phyloP scores from a whole-genome alignment of 2,329 filamentous ascomycete genomes.

The Arachnomyces sp. region DNA sequence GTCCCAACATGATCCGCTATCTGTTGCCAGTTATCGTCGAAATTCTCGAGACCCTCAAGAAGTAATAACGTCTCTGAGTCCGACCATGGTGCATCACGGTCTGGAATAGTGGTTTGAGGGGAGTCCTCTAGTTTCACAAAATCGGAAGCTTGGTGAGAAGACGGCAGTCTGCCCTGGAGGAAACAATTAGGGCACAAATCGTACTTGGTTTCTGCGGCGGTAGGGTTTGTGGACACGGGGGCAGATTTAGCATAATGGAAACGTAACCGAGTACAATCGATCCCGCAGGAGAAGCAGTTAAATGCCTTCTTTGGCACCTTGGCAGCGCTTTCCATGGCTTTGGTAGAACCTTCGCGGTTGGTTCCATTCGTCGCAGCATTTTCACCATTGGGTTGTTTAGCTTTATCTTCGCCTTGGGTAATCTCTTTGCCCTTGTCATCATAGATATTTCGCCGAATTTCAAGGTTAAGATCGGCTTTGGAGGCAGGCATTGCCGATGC shows the following conservation, averaged over 20 bases:
- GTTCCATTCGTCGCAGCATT: slow-evolving; percentile 57
- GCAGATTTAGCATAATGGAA: slow-evolving; percentile 63
- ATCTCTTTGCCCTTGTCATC: slow-evolving; percentile 85
- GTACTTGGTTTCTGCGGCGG: slow-evolving; percentile 58
- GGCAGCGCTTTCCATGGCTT: slow-evolving; percentile 52
- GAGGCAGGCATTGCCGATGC: slow-evolving; percentile 57
- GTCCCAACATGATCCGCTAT: slow-evolving; percentile 90
- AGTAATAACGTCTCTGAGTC: slow-evolving; percentile 84
- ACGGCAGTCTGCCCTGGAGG: slow-evolving; percentile 73
- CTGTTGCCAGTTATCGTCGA: slow-evolving; percentile 91
- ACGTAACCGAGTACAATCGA: slow-evolving; percentile 71
- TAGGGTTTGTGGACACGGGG: slow-evolving; percentile 50
- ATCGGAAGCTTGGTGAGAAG: slow-evolving; percentile 68
- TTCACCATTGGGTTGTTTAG: slow-evolving; percentile 64
- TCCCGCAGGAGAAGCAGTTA: slow-evolving; percentile 84
- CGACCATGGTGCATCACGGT: slow-evolving; percentile 82
- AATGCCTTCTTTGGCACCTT: slow-evolving; percentile 60
- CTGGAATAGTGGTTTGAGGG: slow-evolving; percentile 68
- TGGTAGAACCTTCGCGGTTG: slow-evolving; percentile 53
- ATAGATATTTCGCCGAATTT: slow-evolving; percentile 91
- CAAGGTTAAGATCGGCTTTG: slow-evolving; percentile 82
- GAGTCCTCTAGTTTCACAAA: slow-evolving; percentile 87
- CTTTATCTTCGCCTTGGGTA: slow-evolving; percentile 61
- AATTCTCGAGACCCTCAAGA: slow-evolving; percentile 83
- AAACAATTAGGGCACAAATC: slow-evolving; percentile 90